Evolutionary conservation across 78 protist species (phyloP).

Genomic region (Paratrimastix pyriformis): DNA sequence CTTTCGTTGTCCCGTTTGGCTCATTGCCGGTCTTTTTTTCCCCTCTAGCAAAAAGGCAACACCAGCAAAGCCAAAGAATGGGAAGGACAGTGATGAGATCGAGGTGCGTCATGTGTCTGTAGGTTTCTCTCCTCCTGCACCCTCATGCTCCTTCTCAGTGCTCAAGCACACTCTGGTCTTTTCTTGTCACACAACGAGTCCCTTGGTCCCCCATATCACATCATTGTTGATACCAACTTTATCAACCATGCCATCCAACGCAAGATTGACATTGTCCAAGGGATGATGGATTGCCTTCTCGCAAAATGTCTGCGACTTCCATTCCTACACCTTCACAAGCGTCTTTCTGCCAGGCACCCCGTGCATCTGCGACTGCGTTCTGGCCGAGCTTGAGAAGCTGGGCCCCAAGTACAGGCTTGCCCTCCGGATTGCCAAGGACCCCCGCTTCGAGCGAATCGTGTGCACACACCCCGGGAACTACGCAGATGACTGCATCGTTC

Average conservation of each 20-base stretch:
- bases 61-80: too few relatives aligned
- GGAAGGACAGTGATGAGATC: too few relatives aligned
- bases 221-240: constrained; percentile 96
- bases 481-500: constrained; percentile 97
- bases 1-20: too few relatives aligned
- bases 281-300: constrained; percentile 85
- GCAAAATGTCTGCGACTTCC: constrained; percentile 72
- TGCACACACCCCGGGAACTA: constrained; percentile 89
- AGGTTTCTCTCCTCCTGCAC: too few relatives aligned
- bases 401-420: constrained; percentile 82
- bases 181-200: constrained; percentile 80
- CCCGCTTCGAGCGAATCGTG: constrained; percentile 81
- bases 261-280: constrained; percentile 80
- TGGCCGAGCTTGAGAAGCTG: constrained; percentile 94
- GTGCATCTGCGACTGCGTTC: constrained; percentile 90
- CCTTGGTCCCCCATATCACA: constrained; percentile 96
- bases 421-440: constrained; percentile 81
- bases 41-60: too few relatives aligned
- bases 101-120: too few relatives aligned
- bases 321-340: not conserved
- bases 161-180: too few relatives aligned
- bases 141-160: too few relatives aligned
- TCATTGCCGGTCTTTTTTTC: too few relatives aligned
- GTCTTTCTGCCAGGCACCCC: constrained; percentile 35
- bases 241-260: constrained; percentile 84